phyloP scores from a whole-genome alignment of 805 yeast genomes.

The Candida nanaspora region DNA sequence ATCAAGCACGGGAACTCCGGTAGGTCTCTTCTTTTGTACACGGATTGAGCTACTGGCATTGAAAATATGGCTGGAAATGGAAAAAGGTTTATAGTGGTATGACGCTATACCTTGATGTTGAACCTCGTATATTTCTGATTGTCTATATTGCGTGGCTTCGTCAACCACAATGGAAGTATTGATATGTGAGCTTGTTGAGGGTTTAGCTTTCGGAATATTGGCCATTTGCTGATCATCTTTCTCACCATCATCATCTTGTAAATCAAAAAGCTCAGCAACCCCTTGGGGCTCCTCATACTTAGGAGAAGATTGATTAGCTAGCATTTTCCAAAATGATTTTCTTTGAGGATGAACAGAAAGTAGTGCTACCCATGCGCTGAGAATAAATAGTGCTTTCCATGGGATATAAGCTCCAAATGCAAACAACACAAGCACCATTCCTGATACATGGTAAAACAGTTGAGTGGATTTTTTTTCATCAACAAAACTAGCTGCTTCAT shows the following conservation, averaged over 20 bases:
- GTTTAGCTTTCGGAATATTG: conserved; percentile 28
- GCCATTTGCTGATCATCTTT: neutral
- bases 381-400: conserved; percentile 53
- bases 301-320: no score
- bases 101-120: conserved; percentile 58
- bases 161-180: conserved; percentile 48
- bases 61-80: conserved; percentile 51
- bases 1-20: conserved; percentile 48
- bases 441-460: conserved; percentile 37
- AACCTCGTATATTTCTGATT: conserved; percentile 75
- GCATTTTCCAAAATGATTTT: conserved; percentile 6
- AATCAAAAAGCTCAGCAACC: neutral
- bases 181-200: conserved; percentile 12
- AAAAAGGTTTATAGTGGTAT: conserved; percentile 53
- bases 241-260: neutral
- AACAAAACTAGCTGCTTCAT: conserved; percentile 60
- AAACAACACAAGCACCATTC: conserved; percentile 34
- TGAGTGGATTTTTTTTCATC: conserved; percentile 64
- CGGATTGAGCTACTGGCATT: conserved; percentile 40
- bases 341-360: conserved; percentile 53
- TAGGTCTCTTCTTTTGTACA: conserved; percentile 49
- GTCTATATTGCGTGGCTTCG: conserved; percentile 50
- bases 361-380: conserved; percentile 49
- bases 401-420: conserved; percentile 49
- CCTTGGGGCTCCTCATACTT: neutral